Evolutionary conservation across 2,329 filamentous ascomycete genomes (phyloP).

Genomic region (Cryphonectria japonica): DNA sequence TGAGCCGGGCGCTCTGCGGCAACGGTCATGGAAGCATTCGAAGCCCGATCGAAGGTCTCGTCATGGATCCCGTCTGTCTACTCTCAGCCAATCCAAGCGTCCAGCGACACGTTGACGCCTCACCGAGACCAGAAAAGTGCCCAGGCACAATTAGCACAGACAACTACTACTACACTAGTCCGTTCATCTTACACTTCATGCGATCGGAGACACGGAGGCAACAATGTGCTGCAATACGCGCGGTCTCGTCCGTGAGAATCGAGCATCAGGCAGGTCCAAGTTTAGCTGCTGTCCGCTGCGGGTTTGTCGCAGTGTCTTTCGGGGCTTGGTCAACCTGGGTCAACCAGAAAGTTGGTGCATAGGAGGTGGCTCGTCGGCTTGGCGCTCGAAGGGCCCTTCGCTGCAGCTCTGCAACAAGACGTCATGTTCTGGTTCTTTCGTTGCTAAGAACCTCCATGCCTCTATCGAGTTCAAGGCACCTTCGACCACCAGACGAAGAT

Average conservation of each 20-base stretch:
- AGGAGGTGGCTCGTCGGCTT: conserved; percentile 4
- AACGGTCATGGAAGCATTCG: conserved; percentile 24
- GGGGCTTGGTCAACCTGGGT: conserved; percentile 21
- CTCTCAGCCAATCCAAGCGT: neutral
- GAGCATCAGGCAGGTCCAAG: conserved; percentile 32
- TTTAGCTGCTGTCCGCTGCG: conserved; percentile 27
- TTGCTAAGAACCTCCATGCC: neutral
- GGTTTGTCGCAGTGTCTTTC: conserved; percentile 9
- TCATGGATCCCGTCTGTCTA: neutral
- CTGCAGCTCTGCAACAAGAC: neutral
- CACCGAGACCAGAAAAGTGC: conserved; percentile 13
- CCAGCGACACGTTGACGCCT: neutral
- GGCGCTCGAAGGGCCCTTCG: conserved; percentile 1
- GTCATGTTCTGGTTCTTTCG: neutral
- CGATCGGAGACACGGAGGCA: neutral
- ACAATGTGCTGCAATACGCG: conserved; percentile 2
- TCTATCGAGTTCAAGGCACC: neutral
- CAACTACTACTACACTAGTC: neutral
- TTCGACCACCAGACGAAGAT: neutral
- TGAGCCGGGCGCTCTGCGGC: conserved; percentile 20
- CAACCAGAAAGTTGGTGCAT: neutral
- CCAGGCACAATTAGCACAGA: neutral
- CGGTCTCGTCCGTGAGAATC: conserved; percentile 29
- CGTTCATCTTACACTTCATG: conserved; percentile 4
- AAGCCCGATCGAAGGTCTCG: conserved; percentile 19